phyloP scores from a whole-genome alignment of 805 yeast species.

The Grigorovia jiainica region DNA sequence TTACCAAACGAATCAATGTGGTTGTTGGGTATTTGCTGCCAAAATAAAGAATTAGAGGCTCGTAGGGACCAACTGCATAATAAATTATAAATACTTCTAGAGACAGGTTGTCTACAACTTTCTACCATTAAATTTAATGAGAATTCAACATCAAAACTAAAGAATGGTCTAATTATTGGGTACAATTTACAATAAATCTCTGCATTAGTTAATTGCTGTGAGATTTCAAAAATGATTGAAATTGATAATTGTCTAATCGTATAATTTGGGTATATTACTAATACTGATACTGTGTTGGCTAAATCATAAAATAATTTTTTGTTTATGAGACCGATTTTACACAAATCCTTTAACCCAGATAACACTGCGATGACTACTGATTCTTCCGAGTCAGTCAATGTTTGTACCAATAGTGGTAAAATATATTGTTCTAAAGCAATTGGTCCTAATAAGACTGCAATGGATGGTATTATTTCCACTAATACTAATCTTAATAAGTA shows the following conservation, averaged over 20 bases:
- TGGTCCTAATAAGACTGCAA: constrained; percentile 75
- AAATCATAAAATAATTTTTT: constrained; percentile 47
- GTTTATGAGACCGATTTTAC: constrained; percentile 47
- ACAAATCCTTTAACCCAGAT: constrained; percentile 45
- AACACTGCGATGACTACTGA: constrained; percentile 65
- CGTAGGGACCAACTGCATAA: constrained; percentile 64
- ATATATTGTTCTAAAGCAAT: constrained; percentile 80
- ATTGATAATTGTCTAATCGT: constrained; percentile 70
- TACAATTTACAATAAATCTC: constrained; percentile 76
- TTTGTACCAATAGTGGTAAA: constrained; percentile 74
- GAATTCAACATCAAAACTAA: constrained; percentile 69
- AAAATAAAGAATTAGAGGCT: constrained; percentile 62
- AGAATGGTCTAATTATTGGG: constrained; percentile 68
- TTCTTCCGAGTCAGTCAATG: constrained; percentile 77
- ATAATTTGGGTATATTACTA: constrained; percentile 77
- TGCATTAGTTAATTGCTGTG: constrained; percentile 56
- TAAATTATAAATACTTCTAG: constrained; percentile 54
- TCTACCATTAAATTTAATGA: constrained; percentile 58
- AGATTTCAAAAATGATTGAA: constrained; percentile 50
- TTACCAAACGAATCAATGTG: constrained; percentile 39
- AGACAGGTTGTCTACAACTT: constrained; percentile 56
- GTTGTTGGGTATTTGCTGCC: constrained; percentile 46
- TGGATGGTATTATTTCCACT: constrained; percentile 58
- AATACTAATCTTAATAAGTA: constrained; percentile 59
- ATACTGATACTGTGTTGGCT: constrained; percentile 39